A percentile compares a stretch with the other conserved stretches of the same genome.
These are phyloP conservation scores for Vinca major DNA, from an alignment of 305 asterid species.

Conservation along the genomic window DNA sequence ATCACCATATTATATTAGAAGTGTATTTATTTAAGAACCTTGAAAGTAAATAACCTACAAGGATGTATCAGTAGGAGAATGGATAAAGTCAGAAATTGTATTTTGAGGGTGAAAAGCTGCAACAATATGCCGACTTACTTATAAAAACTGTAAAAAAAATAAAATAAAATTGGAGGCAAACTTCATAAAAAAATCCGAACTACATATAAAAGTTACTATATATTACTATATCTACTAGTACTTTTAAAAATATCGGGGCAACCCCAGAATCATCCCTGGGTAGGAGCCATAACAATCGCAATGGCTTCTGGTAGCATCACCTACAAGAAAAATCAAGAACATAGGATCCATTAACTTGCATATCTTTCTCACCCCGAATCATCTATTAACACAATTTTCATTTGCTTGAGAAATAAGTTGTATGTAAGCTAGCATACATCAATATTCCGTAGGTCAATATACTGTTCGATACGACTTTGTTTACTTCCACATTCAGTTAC, in stretches of 20 bases:
- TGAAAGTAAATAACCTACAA: conserved; percentile 18
- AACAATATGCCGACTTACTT: too few species aligned
- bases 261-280: too few species aligned
- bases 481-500: conserved; percentile 23
- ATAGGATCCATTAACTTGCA: not conserved
- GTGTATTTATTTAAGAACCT: not conserved
- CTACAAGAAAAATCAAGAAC: conserved; percentile 31
- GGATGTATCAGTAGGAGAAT: conserved; percentile 75
- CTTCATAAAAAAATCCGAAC: too few species aligned
- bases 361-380: not conserved
- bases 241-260: too few species aligned
- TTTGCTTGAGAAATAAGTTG: not conserved
- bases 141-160: too few species aligned
- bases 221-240: too few species aligned
- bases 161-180: too few species aligned
- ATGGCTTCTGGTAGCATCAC: conserved; percentile 94
- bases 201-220: too few species aligned
- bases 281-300: conserved; percentile 99
- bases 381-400: not conserved
- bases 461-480: not conserved
- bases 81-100: too few species aligned
- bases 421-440: not conserved
- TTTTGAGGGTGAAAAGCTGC: too few species aligned
- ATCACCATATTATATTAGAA: not conserved
- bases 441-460: not conserved